Evolutionary conservation across 2,329 filamentous ascomycete genomes (phyloP).

Genomic region (Harringtonia aguacate): DNA sequence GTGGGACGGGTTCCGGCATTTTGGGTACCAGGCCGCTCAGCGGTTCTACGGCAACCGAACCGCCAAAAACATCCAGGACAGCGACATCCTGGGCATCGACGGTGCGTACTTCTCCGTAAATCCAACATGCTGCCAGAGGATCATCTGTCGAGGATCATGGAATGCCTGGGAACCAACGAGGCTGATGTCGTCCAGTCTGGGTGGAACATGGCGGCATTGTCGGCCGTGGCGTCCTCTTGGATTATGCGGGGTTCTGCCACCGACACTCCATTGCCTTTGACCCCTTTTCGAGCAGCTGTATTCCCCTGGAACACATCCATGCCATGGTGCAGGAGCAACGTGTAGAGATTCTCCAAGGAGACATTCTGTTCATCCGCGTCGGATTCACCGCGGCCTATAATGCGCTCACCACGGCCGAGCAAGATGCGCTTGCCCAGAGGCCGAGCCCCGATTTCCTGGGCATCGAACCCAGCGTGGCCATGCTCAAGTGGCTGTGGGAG

Average conservation of each 20-base stretch:
- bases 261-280: slow-evolving; percentile 8
- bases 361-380: slow-evolving; percentile 25
- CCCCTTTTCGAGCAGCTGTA: slow-evolving; percentile 10
- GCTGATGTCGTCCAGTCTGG: background rate
- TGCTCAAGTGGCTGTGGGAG: slow-evolving; percentile 34
- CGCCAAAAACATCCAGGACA: slow-evolving; percentile 24
- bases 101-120: slow-evolving; percentile 9
- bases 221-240: slow-evolving; percentile 33
- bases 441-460: slow-evolving; percentile 18
- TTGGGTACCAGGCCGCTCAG: slow-evolving; percentile 25
- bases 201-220: slow-evolving; percentile 25
- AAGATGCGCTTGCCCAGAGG: slow-evolving; percentile 17
- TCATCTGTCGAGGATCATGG: too few relatives aligned
- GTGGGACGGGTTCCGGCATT: slow-evolving; percentile 37
- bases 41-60: slow-evolving; percentile 30
- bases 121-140: too few relatives aligned
- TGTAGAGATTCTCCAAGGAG: slow-evolving; percentile 21
- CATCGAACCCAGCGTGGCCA: slow-evolving; percentile 23
- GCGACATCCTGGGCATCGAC: slow-evolving; percentile 29
- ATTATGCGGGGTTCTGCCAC: slow-evolving; percentile 16
- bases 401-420: slow-evolving; percentile 9
- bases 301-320: slow-evolving; percentile 17
- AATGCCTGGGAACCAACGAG: too few relatives aligned
- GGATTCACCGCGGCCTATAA: slow-evolving; percentile 20
- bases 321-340: slow-evolving; percentile 22